A percentile compares a stretch with the other conserved stretches of the same genome.
These are phyloP conservation scores for Coelastrella sp. DNA, from an alignment of 139 green algal genomes.

Conservation along the genomic window DNA sequence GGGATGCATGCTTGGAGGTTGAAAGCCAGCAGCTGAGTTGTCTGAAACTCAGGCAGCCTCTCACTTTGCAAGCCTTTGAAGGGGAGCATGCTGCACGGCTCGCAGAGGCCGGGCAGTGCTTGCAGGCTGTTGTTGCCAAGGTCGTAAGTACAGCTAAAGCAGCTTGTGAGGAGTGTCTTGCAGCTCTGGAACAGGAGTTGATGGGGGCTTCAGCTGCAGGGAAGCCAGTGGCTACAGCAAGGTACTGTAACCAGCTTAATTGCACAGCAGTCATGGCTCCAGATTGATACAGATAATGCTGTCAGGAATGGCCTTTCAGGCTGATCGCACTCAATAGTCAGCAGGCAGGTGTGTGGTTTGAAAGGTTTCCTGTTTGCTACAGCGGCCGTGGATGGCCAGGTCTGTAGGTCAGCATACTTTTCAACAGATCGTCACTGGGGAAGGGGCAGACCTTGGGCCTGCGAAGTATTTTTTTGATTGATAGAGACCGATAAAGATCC, in stretches of 20 bases:
- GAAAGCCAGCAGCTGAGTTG: constrained; percentile 16
- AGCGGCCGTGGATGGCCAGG: too few species aligned
- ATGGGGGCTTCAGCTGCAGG: background rate
- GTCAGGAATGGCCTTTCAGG: too few species aligned
- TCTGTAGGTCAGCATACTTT: too few species aligned
- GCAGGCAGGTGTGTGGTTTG: too few species aligned
- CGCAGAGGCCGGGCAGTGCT: background rate
- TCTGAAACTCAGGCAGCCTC: background rate
- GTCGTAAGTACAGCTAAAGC: background rate
- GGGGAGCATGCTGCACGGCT: background rate
- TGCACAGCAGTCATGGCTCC: too few species aligned
- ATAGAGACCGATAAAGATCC: background rate
- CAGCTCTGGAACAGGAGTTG: constrained; percentile 7
- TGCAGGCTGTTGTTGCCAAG: background rate
- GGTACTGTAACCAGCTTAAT: background rate
- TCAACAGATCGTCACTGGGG: too few species aligned
- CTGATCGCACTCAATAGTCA: too few species aligned
- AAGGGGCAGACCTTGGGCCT: too few species aligned
- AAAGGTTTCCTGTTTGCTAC: too few species aligned
- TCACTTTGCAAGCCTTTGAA: background rate
- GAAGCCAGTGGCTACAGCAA: background rate
- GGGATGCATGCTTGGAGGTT: constrained; percentile 31
- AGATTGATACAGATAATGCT: too few species aligned
- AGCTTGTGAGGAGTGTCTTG: constrained; percentile 1
- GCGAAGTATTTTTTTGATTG: too few species aligned